Evolutionary conservation across 371 early-diverging fungal genomes (phyloP).

Genomic region (Funneliformis caledonium): DNA sequence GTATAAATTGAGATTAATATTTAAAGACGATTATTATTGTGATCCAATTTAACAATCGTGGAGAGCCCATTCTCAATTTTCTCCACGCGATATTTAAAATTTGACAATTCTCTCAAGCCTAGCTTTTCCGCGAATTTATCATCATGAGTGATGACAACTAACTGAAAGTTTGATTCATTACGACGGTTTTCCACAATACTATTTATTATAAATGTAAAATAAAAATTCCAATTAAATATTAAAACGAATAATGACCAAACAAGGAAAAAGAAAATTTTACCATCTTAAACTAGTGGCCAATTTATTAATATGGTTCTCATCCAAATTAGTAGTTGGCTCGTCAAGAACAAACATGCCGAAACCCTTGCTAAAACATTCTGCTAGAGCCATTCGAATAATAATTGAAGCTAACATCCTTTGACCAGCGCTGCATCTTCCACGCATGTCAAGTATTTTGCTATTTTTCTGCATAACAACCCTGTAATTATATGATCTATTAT

Average conservation of each 20-base stretch:
- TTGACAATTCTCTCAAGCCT: conserved; percentile 78
- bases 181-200: conserved; percentile 79
- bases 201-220: conserved; percentile 40
- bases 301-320: conserved; percentile 91
- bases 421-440: conserved; percentile 98
- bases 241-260: background rate
- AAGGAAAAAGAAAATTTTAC: conserved; percentile 50
- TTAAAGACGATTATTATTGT: background rate
- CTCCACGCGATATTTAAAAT: conserved; percentile 43
- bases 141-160: conserved; percentile 99
- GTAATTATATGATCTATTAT: conserved; percentile 87
- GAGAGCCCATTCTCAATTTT: background rate
- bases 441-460: conserved; percentile 94
- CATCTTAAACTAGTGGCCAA: conserved; percentile 85
- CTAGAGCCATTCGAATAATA: conserved; percentile 97
- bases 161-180: conserved; percentile 92
- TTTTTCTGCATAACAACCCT: conserved; percentile 97
- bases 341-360: conserved; percentile 99
- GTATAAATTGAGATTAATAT: too few species aligned
- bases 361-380: conserved; percentile 93
- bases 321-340: conserved; percentile 99
- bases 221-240: conserved; percentile 20
- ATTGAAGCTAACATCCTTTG: conserved; percentile 98
- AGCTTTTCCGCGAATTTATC: conserved; percentile 94
- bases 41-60: background rate